Base-by-base conservation (phyloP, 2,329 filamentous ascomycete genomes). In the Harringtonia aguacate region DNA sequence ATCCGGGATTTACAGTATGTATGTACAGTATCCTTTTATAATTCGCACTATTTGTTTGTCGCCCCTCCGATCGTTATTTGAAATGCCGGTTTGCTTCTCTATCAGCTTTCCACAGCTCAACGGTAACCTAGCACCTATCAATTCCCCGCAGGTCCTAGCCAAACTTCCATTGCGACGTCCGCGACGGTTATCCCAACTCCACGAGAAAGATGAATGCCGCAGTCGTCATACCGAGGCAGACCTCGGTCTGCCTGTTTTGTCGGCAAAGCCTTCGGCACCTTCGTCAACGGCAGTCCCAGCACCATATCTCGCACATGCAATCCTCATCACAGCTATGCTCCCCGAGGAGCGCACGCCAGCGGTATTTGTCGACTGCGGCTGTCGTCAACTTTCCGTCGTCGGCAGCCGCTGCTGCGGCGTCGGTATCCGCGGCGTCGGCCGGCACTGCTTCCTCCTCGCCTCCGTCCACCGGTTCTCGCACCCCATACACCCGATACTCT, bases 171-270 rank as follows among this genome's bases (percentile, higher is more conserved):
- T n/a, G n/a, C n/a, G n/a, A n/a, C n/a, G n/a, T n/a, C n/a, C n/a
- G n/a, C n/a, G n/a, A n/a, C n/a, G n/a, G n/a, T n/a, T n/a, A n/a
- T n/a, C n/a, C n/a, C n/a, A n/a, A n/a, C n/a, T n/a, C n/a, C n/a
- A n/a, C n/a, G n/a, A n/a, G n/a, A n/a, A 33, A 4, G 13, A 75
- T 75, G 71, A 73, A 61, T 54, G 57, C 61, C 36, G 56, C 64
- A 4, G 55, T 55, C 29, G 49, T 64, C 38, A 52, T 59, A 22
- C 54, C 61, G 17, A 55, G 60, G 49, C 54, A 63, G 52, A 54
- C 57, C 53, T 61, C 62, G 48, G 55, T 66, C 58, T 59, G 65
- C 57, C 55, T 64, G 51, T 55, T 62, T 49, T 63, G 64, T 52
- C 53, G 61, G 51, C 65, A 65, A 48, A 61, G 61, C 37, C 59